Percentiles rank a stretch among this genome's conserved stretches.
phyloP scores from a whole-genome alignment of 768 basidiomycete genomes.

The Calocybe gangraenosa region DNA sequence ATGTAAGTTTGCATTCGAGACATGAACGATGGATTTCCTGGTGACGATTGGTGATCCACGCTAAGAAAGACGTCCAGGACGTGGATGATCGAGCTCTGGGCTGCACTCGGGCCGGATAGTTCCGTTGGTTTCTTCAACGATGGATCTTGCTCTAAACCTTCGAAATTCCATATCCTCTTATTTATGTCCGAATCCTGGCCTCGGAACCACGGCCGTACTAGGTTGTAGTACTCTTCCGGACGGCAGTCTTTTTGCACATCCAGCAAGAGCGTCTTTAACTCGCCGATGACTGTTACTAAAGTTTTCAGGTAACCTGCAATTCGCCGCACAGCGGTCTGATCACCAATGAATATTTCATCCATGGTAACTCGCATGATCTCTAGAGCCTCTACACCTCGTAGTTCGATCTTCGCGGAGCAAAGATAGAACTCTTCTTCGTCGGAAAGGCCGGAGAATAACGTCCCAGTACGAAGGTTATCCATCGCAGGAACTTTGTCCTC shows the following conservation, averaged over 20 bases:
- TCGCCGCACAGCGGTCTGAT: slow-evolving; percentile 59
- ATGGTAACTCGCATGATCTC: slow-evolving; percentile 79
- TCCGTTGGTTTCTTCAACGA: slow-evolving; percentile 42
- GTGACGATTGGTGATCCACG: slow-evolving; percentile 42
- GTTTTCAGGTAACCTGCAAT: slow-evolving; percentile 58
- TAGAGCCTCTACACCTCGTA: slow-evolving; percentile 81
- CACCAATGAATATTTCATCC: slow-evolving; percentile 84
- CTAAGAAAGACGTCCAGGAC: slow-evolving; percentile 71
- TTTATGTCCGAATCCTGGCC: slow-evolving; percentile 54
- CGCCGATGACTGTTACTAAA: slow-evolving; percentile 63
- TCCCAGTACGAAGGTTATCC: slow-evolving; percentile 59
- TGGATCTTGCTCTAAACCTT: slow-evolving; percentile 49
- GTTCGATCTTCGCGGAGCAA: slow-evolving; percentile 80
- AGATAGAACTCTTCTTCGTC: slow-evolving; percentile 91
- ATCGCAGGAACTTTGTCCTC: slow-evolving; percentile 38
- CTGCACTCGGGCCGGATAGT: slow-evolving; percentile 77
- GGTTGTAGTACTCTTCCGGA: slow-evolving; percentile 67
- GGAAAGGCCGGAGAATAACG: slow-evolving; percentile 70
- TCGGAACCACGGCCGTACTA: slow-evolving; percentile 78
- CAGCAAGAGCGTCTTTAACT: slow-evolving; percentile 56
- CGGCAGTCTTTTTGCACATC: slow-evolving; percentile 66
- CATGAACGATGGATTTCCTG: slow-evolving; percentile 43
- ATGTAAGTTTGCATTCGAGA: slow-evolving; percentile 78
- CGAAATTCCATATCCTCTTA: slow-evolving; percentile 49
- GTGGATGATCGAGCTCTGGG: slow-evolving; percentile 77